Evolutionary conservation across 139 green algal species (phyloP).

Genomic region (Protoeuglena noctilucae): DNA sequence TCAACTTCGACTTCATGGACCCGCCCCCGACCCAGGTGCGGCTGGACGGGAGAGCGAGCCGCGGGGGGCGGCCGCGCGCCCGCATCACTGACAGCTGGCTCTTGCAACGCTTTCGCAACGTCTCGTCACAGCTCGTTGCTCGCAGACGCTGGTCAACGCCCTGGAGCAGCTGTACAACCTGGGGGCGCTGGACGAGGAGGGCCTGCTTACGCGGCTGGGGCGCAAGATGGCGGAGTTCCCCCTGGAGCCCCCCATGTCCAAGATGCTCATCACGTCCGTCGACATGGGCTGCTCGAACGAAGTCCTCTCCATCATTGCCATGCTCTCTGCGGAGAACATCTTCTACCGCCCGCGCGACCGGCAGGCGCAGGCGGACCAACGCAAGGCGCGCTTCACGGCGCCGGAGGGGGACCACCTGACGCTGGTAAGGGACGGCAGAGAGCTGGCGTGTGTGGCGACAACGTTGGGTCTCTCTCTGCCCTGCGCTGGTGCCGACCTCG

Average conservation of each 20-base stretch:
- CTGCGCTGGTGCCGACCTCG: too few relatives aligned
- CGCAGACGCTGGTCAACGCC: constrained; percentile 30
- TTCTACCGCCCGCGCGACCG: constrained; percentile 38
- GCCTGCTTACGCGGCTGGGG: constrained; percentile 85
- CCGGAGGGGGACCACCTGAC: constrained; percentile 95
- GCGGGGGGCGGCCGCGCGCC: constrained; percentile 11
- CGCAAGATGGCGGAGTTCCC: constrained; percentile 99
- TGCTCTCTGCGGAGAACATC: constrained; percentile 35
- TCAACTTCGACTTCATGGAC: constrained; percentile 99
- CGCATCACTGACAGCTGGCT: not conserved
- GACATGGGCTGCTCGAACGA: constrained; percentile 93
- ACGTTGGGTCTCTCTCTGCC: too few relatives aligned
- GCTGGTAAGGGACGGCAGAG: constrained; percentile 71
- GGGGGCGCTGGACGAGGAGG: constrained; percentile 82
- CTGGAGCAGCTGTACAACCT: constrained; percentile 96
- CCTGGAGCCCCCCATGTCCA: constrained; percentile 88
- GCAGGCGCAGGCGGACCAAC: constrained; percentile 68
- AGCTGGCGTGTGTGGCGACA: too few relatives aligned
- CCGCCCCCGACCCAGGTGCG: constrained; percentile 63
- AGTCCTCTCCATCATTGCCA: constrained; percentile 93
- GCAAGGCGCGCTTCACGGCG: constrained; percentile 89
- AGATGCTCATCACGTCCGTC: constrained; percentile 89
- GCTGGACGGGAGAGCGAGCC: too few relatives aligned
- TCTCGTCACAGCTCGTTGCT: too few relatives aligned
- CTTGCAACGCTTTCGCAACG: not conserved